These are phyloP conservation scores for Brasenia schreberi DNA, from an alignment of 164 flowering plant genomes.

Conservation along the genomic window DNA sequence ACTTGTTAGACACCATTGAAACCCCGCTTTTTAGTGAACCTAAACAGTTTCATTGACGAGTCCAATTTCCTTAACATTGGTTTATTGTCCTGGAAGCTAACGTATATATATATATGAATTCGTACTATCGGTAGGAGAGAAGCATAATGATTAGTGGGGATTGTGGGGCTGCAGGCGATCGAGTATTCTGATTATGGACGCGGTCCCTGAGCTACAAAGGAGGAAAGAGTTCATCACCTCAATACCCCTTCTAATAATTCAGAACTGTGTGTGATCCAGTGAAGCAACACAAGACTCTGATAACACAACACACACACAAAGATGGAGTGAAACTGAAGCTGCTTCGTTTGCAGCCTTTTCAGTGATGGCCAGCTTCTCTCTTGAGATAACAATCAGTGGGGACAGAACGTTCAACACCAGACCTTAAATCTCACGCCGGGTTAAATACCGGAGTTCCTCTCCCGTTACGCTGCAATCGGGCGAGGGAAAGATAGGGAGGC, in stretches of 20 bases:
- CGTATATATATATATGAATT: not conserved
- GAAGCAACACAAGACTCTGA: too few relatives aligned
- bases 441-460: too few relatives aligned
- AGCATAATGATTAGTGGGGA: not conserved
- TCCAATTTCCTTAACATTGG: too few relatives aligned
- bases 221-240: not conserved
- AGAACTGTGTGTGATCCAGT: too few relatives aligned
- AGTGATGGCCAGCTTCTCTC: not conserved
- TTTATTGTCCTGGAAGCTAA: too few relatives aligned
- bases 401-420: not conserved
- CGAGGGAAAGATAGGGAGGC: too few relatives aligned
- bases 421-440: too few relatives aligned
- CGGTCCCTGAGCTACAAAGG: not conserved
- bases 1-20: too few relatives aligned
- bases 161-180: not conserved
- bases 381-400: not conserved
- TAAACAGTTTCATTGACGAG: too few relatives aligned
- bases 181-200: not conserved
- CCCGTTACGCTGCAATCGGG: too few relatives aligned
- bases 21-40: too few relatives aligned
- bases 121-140: not conserved
- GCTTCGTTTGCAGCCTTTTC: not conserved
- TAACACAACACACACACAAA: too few relatives aligned
- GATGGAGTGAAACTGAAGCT: not conserved
- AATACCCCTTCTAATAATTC: not conserved